Conservation (phyloP, 2,329 filamentous ascomycete genomes). For the Alternaria sp. region DNA sequence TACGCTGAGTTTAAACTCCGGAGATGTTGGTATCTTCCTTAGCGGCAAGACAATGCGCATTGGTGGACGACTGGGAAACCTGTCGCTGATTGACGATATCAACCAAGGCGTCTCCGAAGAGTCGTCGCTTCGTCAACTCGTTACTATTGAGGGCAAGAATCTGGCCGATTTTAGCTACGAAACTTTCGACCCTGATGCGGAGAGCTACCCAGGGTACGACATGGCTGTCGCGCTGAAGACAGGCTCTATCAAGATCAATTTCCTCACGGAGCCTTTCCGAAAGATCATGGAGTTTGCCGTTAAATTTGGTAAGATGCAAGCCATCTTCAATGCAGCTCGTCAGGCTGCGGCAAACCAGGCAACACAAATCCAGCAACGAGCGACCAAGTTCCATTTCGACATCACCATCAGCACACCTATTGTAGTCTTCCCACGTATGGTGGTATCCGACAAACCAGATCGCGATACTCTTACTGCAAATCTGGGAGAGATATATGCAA, state of each 20-base stretch:
- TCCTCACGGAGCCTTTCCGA: conserved; percentile 94
- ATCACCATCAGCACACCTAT: conserved; percentile 94
- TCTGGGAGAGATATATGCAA: conserved; percentile 94
- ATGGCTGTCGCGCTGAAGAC: conserved; percentile 89
- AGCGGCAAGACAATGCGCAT: conserved; percentile 87
- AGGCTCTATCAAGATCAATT: conserved; percentile 95
- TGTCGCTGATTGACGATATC: conserved; percentile 91
- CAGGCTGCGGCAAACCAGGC: conserved; percentile 94
- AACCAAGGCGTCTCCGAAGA: conserved; percentile 85
- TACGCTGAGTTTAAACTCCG: conserved; percentile 90
- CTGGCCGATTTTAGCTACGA: conserved; percentile 97
- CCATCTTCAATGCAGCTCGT: conserved; percentile 95
- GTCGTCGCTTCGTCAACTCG: conserved; percentile 82
- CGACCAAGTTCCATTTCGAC: conserved; percentile 91
- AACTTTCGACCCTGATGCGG: conserved; percentile 81
- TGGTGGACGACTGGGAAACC: conserved; percentile 83
- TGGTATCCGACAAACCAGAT: conserved; percentile 72
- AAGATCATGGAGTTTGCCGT: conserved; percentile 98
- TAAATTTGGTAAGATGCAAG: conserved; percentile 99
- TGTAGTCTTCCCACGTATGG: conserved; percentile 86
- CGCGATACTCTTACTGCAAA: conserved; percentile 91
- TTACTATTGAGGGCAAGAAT: conserved; percentile 95
- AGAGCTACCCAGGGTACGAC: conserved; percentile 91
- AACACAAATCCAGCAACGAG: conserved; percentile 88
- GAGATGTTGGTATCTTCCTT: conserved; percentile 88